Evolutionary conservation across 2,329 filamentous ascomycete genomes (phyloP).

Genomic region (Aspergillus sp.): DNA sequence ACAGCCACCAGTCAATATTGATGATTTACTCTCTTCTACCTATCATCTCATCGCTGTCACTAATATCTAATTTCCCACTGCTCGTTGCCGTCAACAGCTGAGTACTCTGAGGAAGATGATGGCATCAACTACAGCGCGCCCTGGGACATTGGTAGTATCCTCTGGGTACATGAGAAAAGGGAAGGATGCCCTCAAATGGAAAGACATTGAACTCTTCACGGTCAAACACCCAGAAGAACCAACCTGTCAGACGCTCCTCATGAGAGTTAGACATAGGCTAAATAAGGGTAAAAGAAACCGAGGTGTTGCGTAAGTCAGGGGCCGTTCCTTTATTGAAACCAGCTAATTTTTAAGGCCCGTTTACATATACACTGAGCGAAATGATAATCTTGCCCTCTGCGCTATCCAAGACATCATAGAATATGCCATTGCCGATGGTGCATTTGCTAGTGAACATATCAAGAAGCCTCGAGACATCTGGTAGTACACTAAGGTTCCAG

Average conservation of each 20-base stretch:
- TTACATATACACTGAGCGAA: conserved; percentile 11
- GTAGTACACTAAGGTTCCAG: conserved; percentile 13
- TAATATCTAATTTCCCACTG: conserved; percentile 8
- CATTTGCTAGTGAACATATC: conserved; percentile 14
- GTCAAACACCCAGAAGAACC: conserved; percentile 15
- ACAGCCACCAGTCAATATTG: conserved; percentile 8
- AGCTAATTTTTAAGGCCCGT: conserved; percentile 13
- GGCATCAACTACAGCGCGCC: conserved; percentile 8
- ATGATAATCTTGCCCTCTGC: conserved; percentile 12
- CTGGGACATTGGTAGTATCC: conserved; percentile 11
- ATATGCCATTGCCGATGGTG: conserved; percentile 17
- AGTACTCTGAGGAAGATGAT: conserved; percentile 16
- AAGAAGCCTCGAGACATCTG: conserved; percentile 13
- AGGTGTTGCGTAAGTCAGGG: conserved; percentile 10
- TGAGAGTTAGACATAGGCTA: conserved; percentile 11
- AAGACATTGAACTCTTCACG: conserved; percentile 17
- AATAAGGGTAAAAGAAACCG: conserved; percentile 16
- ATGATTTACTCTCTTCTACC: conserved; percentile 9
- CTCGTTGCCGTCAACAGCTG: conserved; percentile 8
- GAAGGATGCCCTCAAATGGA: conserved; percentile 16
- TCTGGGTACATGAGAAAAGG: conserved; percentile 8
- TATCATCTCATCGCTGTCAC: conserved; percentile 10
- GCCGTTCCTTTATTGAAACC: neutral
- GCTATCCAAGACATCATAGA: conserved; percentile 16
- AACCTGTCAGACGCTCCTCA: conserved; percentile 12